These are phyloP conservation scores for Amanita rubescens DNA, from an alignment of 768 basidiomycete genomes.

Conservation along the genomic window DNA sequence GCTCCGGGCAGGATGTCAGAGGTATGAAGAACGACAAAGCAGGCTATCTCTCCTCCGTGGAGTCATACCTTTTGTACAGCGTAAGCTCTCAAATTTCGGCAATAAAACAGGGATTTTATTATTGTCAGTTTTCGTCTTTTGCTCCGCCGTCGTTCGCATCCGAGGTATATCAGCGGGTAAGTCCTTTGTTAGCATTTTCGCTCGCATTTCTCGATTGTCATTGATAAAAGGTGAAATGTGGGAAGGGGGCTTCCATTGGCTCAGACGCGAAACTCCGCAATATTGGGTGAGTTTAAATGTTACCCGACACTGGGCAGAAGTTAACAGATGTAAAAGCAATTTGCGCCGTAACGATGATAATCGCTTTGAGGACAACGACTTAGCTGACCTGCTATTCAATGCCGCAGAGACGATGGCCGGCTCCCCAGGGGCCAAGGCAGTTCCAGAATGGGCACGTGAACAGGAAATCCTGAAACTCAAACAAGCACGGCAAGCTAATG, in stretches of 20 bases:
- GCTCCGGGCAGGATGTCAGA: background rate
- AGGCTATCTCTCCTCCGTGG: slow-evolving; percentile 12
- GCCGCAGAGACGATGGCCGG: slow-evolving; percentile 15
- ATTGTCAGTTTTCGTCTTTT: background rate
- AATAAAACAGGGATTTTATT: background rate
- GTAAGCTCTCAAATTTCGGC: slow-evolving; percentile 4
- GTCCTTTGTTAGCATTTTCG: background rate
- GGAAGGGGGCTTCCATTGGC: background rate
- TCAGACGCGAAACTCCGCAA: slow-evolving; percentile 10
- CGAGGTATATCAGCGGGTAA: background rate
- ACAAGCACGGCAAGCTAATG: slow-evolving; percentile 11
- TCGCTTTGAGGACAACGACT: slow-evolving; percentile 17
- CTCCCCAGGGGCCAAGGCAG: background rate
- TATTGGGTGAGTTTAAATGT: slow-evolving; percentile 3
- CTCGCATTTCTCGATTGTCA: too few species aligned
- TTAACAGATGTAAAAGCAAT: slow-evolving; percentile 5
- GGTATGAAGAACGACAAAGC: slow-evolving; percentile 8
- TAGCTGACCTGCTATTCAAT: slow-evolving; percentile 14
- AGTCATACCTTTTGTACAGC: slow-evolving; percentile 13
- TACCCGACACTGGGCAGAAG: too few species aligned
- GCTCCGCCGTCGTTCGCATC: background rate
- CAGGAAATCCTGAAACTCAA: slow-evolving; percentile 8
- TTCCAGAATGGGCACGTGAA: slow-evolving; percentile 2
- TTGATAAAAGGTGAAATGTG: background rate
- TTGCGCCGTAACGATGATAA: slow-evolving; percentile 11